Evolutionary conservation across 345 rosid genomes (phyloP).

Genomic region (Acer campestre): DNA sequence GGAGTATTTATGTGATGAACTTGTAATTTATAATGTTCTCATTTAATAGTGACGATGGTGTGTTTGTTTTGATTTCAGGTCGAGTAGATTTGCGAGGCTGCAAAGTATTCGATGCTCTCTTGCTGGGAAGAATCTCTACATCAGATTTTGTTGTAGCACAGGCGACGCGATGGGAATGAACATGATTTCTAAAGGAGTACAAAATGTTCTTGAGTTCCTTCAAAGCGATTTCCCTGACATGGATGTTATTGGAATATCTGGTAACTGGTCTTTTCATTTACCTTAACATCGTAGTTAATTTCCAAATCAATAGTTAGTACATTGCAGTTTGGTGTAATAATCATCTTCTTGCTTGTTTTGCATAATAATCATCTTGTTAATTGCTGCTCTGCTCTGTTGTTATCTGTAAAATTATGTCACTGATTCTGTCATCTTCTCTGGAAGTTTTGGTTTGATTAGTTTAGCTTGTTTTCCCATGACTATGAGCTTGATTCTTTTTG

Average conservation of each 20-base stretch:
- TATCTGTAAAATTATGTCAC: slow-evolving; percentile 1
- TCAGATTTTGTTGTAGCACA: slow-evolving; percentile 75
- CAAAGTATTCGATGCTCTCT: slow-evolving; percentile 59
- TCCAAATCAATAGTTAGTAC: not conserved
- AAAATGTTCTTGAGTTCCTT: slow-evolving; percentile 82
- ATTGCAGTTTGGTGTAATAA: not conserved
- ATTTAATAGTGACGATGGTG: not conserved
- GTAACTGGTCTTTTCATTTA: slow-evolving; percentile 31
- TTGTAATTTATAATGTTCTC: not conserved
- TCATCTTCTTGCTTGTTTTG: not conserved
- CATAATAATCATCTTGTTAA: not conserved
- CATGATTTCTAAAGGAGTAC: slow-evolving; percentile 94
- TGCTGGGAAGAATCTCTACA: slow-evolving; percentile 88
- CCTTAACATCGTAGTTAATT: not conserved
- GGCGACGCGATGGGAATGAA: slow-evolving; percentile 99
- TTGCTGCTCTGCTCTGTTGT: not conserved
- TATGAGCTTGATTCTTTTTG: not conserved
- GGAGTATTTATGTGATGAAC: not conserved
- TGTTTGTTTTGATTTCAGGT: slow-evolving; percentile 44
- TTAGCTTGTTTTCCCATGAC: not conserved
- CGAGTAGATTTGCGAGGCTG: slow-evolving; percentile 77
- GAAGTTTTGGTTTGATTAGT: not conserved
- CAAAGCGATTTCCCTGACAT: slow-evolving; percentile 80
- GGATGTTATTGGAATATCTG: slow-evolving; percentile 82
- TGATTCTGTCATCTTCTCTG: not conserved